Conservation (phyloP, 1,284 basidiomycete species). For the Ustilago cynodontis region DNA sequence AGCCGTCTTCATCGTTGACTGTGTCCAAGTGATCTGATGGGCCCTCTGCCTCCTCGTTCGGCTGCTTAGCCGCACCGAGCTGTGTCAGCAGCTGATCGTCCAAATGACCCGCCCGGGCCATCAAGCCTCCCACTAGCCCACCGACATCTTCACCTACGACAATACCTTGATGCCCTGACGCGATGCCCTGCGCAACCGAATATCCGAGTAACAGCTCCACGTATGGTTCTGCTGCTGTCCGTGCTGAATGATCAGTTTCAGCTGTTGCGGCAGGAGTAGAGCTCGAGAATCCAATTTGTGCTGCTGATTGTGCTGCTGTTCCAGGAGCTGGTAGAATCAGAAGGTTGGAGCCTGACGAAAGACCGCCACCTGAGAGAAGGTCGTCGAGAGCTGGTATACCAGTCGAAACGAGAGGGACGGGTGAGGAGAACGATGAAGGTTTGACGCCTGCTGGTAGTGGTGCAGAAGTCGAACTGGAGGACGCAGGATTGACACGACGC, state of each 20-base stretch:
- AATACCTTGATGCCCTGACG: slow-evolving; percentile 77
- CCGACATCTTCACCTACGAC: slow-evolving; percentile 75
- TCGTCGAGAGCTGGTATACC: slow-evolving; percentile 96
- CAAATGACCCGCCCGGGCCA: slow-evolving; percentile 55
- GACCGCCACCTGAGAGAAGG: slow-evolving; percentile 84
- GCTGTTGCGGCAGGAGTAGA: slow-evolving; percentile 77
- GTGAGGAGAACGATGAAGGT: slow-evolving; percentile 76
- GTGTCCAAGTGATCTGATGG: slow-evolving; percentile 38
- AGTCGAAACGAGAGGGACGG: slow-evolving; percentile 80
- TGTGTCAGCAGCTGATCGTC: slow-evolving; percentile 32
- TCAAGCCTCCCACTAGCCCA: slow-evolving; percentile 66
- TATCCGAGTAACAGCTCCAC: slow-evolving; percentile 88
- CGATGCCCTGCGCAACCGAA: slow-evolving; percentile 86
- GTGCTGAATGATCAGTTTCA: slow-evolving; percentile 41
- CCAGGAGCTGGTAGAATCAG: slow-evolving; percentile 74
- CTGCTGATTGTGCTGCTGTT: slow-evolving; percentile 48
- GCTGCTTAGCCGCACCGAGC: slow-evolving; percentile 9
- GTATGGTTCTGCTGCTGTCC: slow-evolving; percentile 75
- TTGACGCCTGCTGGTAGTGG: slow-evolving; percentile 75
- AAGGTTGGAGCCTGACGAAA: slow-evolving; percentile 84
- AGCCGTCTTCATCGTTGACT: slow-evolving; percentile 36
- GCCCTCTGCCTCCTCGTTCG: slow-evolving; percentile 1
- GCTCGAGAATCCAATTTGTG: slow-evolving; percentile 73
- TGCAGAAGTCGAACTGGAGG: slow-evolving; percentile 67
- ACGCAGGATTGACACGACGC: slow-evolving; percentile 73